Conservation (phyloP, 345 rosid species). For the Salix arbutifolia region DNA sequence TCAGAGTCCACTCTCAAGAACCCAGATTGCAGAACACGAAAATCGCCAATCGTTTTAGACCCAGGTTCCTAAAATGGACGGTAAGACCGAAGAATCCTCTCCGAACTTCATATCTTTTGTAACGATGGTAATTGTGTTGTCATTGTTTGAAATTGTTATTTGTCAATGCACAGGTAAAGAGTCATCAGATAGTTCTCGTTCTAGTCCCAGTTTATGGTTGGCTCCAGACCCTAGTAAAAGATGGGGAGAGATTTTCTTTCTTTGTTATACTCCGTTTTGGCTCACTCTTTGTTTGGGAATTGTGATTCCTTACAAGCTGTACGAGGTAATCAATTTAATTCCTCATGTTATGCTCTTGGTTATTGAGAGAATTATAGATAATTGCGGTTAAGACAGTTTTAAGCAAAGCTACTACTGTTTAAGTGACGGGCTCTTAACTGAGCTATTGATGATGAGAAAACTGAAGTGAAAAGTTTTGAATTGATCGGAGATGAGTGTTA, state of each 20-base stretch:
- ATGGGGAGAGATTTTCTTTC: slow-evolving; percentile 97
- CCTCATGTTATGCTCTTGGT: too few species aligned
- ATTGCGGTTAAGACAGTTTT: too few species aligned
- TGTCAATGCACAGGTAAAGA: slow-evolving; percentile 16
- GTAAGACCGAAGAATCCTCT: background rate
- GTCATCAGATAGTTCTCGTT: slow-evolving; percentile 16
- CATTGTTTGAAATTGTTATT: background rate
- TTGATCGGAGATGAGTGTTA: too few species aligned
- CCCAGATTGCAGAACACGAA: background rate
- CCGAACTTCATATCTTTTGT: too few species aligned
- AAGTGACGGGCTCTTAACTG: too few species aligned
- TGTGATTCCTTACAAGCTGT: slow-evolving; percentile 82
- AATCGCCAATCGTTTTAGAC: background rate
- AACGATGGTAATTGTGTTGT: background rate
- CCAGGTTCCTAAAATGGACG: background rate
- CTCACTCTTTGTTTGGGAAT: slow-evolving; percentile 82
- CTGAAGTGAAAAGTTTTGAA: too few species aligned
- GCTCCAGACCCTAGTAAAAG: slow-evolving; percentile 80
- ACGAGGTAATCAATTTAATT: slow-evolving; percentile 50
- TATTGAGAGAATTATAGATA: too few species aligned
- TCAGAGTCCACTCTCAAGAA: background rate
- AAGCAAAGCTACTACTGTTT: too few species aligned
- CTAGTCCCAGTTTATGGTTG: slow-evolving; percentile 56
- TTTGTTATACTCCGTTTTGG: slow-evolving; percentile 92
- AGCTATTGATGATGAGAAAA: too few species aligned